These are phyloP conservation scores for Pseudogymnoascus sp. DNA, from an alignment of 2,329 filamentous ascomycete genomes.

Conservation along the genomic window DNA sequence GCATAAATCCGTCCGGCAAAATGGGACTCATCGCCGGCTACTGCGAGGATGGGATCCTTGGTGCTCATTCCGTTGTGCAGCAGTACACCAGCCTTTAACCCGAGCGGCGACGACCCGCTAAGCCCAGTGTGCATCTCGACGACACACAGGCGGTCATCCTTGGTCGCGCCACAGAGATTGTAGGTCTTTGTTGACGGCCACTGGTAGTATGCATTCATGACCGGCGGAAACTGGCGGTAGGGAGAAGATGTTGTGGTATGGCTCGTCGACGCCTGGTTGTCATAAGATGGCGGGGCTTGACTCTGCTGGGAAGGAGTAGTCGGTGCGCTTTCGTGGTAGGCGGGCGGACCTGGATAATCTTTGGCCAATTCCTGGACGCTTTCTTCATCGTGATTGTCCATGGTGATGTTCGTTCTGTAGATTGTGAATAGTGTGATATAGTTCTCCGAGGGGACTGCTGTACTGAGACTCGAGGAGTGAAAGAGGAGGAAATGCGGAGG, in stretches of 20 bases:
- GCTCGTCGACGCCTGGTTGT: neutral
- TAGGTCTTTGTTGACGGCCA: conserved; percentile 14
- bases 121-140: conserved; percentile 18
- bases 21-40: conserved; percentile 13
- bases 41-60: conserved; percentile 18
- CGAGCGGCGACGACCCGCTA: conserved; percentile 13
- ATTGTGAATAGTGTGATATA: neutral
- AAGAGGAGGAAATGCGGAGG: too few species aligned
- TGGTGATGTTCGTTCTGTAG: neutral
- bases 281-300: neutral
- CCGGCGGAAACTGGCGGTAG: conserved; percentile 19
- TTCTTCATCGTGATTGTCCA: neutral
- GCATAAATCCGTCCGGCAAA: neutral
- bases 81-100: conserved; percentile 15
- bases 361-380: neutral
- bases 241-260: neutral
- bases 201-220: conserved; percentile 17
- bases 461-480: too few species aligned
- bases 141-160: conserved; percentile 17
- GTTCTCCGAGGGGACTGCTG: neutral
- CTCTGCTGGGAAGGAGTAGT: neutral
- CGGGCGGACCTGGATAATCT: neutral
- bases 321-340: neutral
- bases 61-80: conserved; percentile 18
- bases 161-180: conserved; percentile 12